Evolutionary conservation across 116 monocot genomes (phyloP).

Genomic region (Posidonia oceanica): DNA sequence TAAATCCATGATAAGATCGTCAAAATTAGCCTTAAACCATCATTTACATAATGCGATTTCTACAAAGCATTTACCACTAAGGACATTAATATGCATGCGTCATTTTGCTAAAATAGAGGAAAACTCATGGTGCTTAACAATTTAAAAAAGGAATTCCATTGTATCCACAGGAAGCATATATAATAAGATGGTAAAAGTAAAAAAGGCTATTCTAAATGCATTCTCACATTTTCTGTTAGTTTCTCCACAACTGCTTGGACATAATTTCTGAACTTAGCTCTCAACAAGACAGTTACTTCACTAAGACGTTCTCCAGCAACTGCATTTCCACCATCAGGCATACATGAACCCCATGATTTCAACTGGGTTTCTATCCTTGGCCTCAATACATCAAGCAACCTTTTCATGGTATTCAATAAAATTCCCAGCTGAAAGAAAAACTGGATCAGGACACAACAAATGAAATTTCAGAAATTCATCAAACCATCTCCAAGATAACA

Average conservation of each 20-base stretch:
- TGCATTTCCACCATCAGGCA: conserved; percentile 57
- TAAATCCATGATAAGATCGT: conserved; percentile 1
- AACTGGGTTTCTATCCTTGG: conserved; percentile 77
- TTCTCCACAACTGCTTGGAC: conserved; percentile 88
- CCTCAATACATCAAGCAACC: conserved; percentile 74
- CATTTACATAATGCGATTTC: not conserved
- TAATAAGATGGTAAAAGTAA: not conserved
- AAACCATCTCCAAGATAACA: not conserved
- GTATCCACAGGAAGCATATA: not conserved
- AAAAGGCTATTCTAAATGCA: not conserved
- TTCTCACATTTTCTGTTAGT: conserved; percentile 83
- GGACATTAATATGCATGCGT: not conserved
- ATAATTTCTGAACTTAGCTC: conserved; percentile 94
- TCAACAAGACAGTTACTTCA: conserved; percentile 78
- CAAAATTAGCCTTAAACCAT: not conserved
- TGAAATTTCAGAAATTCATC: not conserved
- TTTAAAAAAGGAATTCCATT: no score
- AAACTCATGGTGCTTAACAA: no score
- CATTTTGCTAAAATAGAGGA: not conserved
- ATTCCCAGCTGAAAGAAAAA: conserved; percentile 56
- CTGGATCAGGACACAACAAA: not conserved
- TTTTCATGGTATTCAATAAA: conserved; percentile 86
- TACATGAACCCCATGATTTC: conserved; percentile 87
- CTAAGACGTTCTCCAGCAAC: conserved; percentile 70
- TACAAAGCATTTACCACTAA: not conserved